Evolutionary conservation across 306 rosid genomes (phyloP), one percentile per base, ranked within the genome.

Genomic region (Inga leiocalycina): DNA sequence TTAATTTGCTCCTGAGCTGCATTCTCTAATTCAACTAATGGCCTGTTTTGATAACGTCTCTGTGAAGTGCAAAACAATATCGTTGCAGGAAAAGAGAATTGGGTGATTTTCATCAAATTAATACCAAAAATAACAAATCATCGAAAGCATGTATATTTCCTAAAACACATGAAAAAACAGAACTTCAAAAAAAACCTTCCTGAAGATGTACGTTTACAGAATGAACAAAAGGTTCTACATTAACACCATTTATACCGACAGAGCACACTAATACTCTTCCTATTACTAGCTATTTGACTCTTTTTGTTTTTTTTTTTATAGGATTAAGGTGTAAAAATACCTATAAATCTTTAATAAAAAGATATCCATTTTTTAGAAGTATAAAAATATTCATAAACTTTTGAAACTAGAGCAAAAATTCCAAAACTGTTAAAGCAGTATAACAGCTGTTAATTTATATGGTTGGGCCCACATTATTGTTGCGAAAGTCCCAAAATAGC

Each of bases 1-100:
- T 96, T 93, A 97, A 96, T 96, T 89, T 96, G 97, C 89, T 96
- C 97, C 69, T 84, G 84, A 71, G 99, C 92, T 80, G 99, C 97
- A 89, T 85, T 87, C 88, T 96, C 95, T 80, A 96, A 89, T 77
- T 96, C 99, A 75, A 88, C 89, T 52, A 96, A 88, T 30, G 97
- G 99, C 84, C 93, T 88, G 77, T 93, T 93, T 27, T 89, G 74
- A 86, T 88, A 93, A 35, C 99, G 97, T 85, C 68, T 82, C 99
- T 96, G 93, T 88, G 78, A 35, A 80, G 75, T 69, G 71, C 39
- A 59, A 77, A 79, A 78, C 75, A 80, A 44, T 16, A n/a, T 74
- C n/a, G n/a, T n/a, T 17, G 41, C 35, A 71, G 30, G n/a, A 71
- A 71, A 48, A 48, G 17, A 61, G 17, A 27, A 59, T 15, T 6